A percentile compares a stretch with the other conserved stretches of the same genome.
These are phyloP conservation scores for Piper betle DNA, from an alignment of 164 flowering plant genomes.

Conservation along the genomic window DNA sequence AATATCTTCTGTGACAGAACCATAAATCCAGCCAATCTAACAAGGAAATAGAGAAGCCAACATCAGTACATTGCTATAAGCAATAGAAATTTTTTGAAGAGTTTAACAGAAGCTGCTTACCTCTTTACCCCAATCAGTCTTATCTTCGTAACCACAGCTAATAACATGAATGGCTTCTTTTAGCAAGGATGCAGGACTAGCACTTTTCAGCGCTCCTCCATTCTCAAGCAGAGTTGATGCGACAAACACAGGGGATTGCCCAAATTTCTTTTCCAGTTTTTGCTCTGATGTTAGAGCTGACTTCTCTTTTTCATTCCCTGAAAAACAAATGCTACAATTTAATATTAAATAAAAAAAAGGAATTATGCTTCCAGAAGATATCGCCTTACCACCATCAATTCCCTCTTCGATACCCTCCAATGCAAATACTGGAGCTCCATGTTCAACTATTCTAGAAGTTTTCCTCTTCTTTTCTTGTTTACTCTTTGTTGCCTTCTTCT, in stretches of 20 bases:
- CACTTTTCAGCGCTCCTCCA: constrained; percentile 38
- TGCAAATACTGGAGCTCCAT: constrained; percentile 20
- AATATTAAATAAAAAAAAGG: neutral
- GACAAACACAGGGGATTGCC: constrained; percentile 63
- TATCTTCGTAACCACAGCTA: constrained; percentile 71
- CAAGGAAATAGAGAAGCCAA: neutral
- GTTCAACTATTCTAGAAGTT: constrained; percentile 20
- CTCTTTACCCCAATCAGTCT: constrained; percentile 80
- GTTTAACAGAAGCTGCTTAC: constrained; percentile 17
- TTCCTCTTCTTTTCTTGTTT: constrained; percentile 35
- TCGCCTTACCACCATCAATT: constrained; percentile 24
- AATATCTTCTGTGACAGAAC: constrained; percentile 60
- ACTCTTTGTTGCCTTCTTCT: constrained; percentile 28
- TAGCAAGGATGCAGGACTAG: constrained; percentile 45
- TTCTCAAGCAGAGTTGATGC: constrained; percentile 51
- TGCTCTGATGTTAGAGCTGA: constrained; percentile 24
- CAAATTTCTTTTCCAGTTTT: constrained; percentile 56
- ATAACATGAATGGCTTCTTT: constrained; percentile 81
- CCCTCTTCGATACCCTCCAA: constrained; percentile 44
- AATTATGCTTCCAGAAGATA: neutral
- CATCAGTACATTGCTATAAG: neutral
- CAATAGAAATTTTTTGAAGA: neutral
- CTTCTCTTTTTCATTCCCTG: constrained; percentile 36
- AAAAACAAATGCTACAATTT: constrained; percentile 5
- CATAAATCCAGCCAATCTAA: constrained; percentile 68